Evolutionary conservation across 129 eudicot species (phyloP).

Genomic region (Flaveria trinervia): DNA sequence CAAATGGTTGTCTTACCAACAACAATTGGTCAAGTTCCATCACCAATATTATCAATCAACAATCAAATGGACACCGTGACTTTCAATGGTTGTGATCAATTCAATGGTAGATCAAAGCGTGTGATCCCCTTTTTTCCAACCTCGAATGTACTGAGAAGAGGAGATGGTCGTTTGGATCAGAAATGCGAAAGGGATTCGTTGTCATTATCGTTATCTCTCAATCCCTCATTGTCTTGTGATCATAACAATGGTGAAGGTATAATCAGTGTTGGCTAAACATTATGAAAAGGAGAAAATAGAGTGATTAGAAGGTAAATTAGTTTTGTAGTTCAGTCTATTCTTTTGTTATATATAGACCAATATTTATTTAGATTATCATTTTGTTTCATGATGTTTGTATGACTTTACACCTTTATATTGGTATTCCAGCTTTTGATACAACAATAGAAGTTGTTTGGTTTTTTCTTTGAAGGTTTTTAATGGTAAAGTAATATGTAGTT

Average conservation of each 20-base stretch:
- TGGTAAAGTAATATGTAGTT: too few relatives aligned
- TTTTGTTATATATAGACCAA: conserved; percentile 54
- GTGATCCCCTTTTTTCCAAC: conserved; percentile 24
- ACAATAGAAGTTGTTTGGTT: too few relatives aligned
- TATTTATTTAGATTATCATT: conserved; percentile 32
- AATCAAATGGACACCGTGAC: conserved; percentile 34
- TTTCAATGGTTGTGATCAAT: conserved; percentile 18
- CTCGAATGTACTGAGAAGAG: conserved; percentile 27
- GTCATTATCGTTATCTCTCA: conserved; percentile 46
- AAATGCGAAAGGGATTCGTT: conserved; percentile 29
- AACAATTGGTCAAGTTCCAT: conserved; percentile 17
- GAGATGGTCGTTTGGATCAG: conserved; percentile 31
- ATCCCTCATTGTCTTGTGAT: conserved; percentile 51
- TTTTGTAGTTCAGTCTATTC: conserved; percentile 16
- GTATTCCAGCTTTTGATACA: too few relatives aligned
- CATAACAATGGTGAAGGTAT: conserved; percentile 49
- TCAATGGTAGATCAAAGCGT: conserved; percentile 28
- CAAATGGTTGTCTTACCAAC: conserved; percentile 14
- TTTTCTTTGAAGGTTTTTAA: too few relatives aligned
- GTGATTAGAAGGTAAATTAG: conserved; percentile 25
- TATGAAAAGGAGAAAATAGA: conserved; percentile 4
- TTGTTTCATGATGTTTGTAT: conserved; percentile 25
- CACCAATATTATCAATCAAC: conserved; percentile 35
- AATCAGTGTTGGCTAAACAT: conserved; percentile 56
- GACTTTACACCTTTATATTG: not conserved